A percentile compares a stretch with the other conserved stretches of the same genome.
Conservation (phyloP, 495 filamentous ascomycete genomes). For the Tuber microsphaerosporum region DNA sequence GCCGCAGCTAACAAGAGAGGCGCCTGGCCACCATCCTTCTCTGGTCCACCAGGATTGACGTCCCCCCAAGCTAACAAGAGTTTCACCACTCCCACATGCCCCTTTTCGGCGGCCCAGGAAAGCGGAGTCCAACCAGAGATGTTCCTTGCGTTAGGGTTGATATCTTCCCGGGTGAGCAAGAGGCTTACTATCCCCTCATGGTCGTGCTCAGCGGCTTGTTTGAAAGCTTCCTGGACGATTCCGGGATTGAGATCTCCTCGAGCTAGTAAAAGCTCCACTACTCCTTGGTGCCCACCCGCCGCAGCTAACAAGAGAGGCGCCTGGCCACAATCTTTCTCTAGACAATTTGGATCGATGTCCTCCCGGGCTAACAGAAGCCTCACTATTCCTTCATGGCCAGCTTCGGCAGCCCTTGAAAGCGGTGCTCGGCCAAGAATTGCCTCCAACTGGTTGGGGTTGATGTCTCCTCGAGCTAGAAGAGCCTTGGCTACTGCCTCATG, state of each 20-base stretch:
- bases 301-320: conserved; percentile 45
- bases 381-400: conserved; percentile 36
- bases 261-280: conserved; percentile 35
- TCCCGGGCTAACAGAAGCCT: conserved; percentile 30
- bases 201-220: conserved; percentile 34
- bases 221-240: conserved; percentile 20
- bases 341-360: conserved; percentile 18
- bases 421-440: conserved; percentile 30
- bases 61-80: conserved; percentile 32
- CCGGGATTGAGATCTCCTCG: neutral
- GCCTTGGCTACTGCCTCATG: conserved; percentile 37
- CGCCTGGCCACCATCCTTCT: conserved; percentile 34
- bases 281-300: conserved; percentile 41
- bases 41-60: conserved; percentile 14
- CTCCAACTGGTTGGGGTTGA: conserved; percentile 15
- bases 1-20: conserved; percentile 44
- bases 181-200: conserved; percentile 39
- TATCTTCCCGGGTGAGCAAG: conserved; percentile 25
- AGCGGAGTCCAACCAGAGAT: conserved; percentile 35
- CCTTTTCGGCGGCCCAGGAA: conserved; percentile 38
- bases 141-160: conserved; percentile 13
- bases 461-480: conserved; percentile 23
- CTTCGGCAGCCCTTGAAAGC: conserved; percentile 39
- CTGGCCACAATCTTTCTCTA: conserved; percentile 30
- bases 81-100: conserved; percentile 34